These are phyloP conservation scores for Litchi chinensis DNA, from an alignment of 345 rosid genomes.

Conservation along the genomic window DNA sequence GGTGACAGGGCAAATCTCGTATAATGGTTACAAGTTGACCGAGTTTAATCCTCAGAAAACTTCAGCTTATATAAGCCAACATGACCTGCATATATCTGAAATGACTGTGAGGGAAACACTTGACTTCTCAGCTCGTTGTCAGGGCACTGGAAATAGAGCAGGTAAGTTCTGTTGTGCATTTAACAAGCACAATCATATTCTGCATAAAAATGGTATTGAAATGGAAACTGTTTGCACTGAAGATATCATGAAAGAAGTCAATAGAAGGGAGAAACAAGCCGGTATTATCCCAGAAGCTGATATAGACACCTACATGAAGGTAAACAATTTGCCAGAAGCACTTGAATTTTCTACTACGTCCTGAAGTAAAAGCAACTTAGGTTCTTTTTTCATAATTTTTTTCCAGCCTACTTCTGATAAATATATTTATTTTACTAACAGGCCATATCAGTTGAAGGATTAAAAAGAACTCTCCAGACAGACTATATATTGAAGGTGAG, in stretches of 20 bases:
- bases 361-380: too few species aligned
- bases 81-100: conserved; percentile 58
- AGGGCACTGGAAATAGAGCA: conserved; percentile 54
- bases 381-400: too few species aligned
- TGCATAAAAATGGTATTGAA: not conserved
- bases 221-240: not conserved
- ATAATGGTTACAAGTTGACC: conserved; percentile 40
- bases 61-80: conserved; percentile 57
- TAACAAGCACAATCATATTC: not conserved
- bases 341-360: too few species aligned
- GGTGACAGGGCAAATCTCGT: conserved; percentile 41
- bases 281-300: conserved; percentile 51
- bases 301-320: conserved; percentile 61
- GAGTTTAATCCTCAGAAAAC: conserved; percentile 69
- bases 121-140: conserved; percentile 63
- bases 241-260: conserved; percentile 46
- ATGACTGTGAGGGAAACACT: conserved; percentile 68
- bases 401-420: too few species aligned
- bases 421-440: not conserved
- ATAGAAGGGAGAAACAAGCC: conserved; percentile 48
- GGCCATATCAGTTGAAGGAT: not conserved
- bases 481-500: not conserved
- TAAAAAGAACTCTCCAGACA: not conserved
- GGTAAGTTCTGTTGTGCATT: conserved; percentile 24
- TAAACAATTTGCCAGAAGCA: not conserved